Evolutionary conservation across 345 rosid species (phyloP).

Genomic region (Pugionium dolabratum): DNA sequence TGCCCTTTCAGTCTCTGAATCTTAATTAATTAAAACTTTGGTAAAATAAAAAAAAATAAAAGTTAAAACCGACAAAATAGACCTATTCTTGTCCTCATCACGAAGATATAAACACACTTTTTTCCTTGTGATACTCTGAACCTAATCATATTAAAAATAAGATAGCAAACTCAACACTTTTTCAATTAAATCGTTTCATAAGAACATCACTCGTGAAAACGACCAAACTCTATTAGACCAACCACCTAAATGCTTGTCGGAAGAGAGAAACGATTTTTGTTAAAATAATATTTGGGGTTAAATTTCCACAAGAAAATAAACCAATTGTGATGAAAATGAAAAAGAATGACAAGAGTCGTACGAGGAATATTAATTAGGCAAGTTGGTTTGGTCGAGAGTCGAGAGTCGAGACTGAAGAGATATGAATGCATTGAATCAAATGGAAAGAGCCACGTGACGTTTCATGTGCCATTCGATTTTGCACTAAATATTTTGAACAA

Average conservation of each 20-base stretch:
- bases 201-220: conserved; percentile 30
- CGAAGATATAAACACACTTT: neutral
- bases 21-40: conserved; percentile 12
- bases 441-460: conserved; percentile 31
- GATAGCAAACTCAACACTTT: conserved; percentile 6
- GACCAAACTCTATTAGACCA: conserved; percentile 29
- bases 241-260: conserved; percentile 24
- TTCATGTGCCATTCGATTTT: conserved; percentile 22
- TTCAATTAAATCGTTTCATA: conserved; percentile 16
- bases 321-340: neutral
- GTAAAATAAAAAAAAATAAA: neutral
- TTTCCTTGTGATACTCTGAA: conserved; percentile 26
- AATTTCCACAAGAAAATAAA: neutral
- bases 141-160: conserved; percentile 24
- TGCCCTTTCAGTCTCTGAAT: conserved; percentile 9
- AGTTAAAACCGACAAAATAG: neutral
- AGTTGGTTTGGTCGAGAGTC: conserved; percentile 31
- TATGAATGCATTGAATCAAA: conserved; percentile 33
- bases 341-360: conserved; percentile 13
- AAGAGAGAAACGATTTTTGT: conserved; percentile 6
- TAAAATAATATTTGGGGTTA: neutral
- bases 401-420: neutral
- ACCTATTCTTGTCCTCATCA: conserved; percentile 28
- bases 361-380: conserved; percentile 33
- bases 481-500: neutral